phyloP scores from a whole-genome alignment of 2,329 filamentous ascomycete genomes.

The Sporothrix pseudoabietina region DNA sequence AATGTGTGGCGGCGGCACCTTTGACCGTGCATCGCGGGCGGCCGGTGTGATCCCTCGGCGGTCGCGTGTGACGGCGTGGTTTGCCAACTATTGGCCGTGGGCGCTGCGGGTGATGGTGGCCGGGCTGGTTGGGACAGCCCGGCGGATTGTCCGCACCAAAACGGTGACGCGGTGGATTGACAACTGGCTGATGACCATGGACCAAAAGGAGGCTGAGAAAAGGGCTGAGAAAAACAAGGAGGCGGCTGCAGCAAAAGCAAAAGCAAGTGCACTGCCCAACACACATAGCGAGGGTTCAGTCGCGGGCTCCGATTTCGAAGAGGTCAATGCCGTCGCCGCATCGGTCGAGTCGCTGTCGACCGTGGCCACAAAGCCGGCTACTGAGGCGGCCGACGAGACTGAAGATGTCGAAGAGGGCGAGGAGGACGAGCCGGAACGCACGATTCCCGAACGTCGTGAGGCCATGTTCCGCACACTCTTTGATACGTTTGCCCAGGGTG shows the following conservation, averaged over 20 bases:
- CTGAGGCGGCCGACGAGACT: background rate
- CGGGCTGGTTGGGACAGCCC: constrained; percentile 35
- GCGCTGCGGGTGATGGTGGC: constrained; percentile 34
- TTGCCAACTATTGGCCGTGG: constrained; percentile 37
- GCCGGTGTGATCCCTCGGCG: constrained; percentile 37
- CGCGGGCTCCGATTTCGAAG: constrained; percentile 21
- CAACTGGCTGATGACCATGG: constrained; percentile 43
- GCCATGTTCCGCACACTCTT: constrained; percentile 39
- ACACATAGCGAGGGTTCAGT: constrained; percentile 11
- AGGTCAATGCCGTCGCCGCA: constrained; percentile 36
- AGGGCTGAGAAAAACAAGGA: constrained; percentile 47
- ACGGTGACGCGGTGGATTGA: constrained; percentile 37
- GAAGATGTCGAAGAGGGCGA: constrained; percentile 22
- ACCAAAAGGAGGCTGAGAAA: constrained; percentile 49
- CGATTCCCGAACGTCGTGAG: constrained; percentile 36
- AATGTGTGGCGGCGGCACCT: constrained; percentile 43
- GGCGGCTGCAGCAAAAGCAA: constrained; percentile 36
- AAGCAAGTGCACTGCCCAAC: background rate
- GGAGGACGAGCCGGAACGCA: constrained; percentile 14
- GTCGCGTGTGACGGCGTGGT: constrained; percentile 34
- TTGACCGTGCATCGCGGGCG: constrained; percentile 38
- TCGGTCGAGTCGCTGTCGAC: constrained; percentile 25
- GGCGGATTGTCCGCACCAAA: constrained; percentile 35
- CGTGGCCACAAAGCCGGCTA: constrained; percentile 34
- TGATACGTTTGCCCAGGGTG: constrained; percentile 41